Evolutionary conservation across 306 rosid genomes (phyloP), one percentile per base, ranked within the genome.

Genomic region (Medicago lupulina): DNA sequence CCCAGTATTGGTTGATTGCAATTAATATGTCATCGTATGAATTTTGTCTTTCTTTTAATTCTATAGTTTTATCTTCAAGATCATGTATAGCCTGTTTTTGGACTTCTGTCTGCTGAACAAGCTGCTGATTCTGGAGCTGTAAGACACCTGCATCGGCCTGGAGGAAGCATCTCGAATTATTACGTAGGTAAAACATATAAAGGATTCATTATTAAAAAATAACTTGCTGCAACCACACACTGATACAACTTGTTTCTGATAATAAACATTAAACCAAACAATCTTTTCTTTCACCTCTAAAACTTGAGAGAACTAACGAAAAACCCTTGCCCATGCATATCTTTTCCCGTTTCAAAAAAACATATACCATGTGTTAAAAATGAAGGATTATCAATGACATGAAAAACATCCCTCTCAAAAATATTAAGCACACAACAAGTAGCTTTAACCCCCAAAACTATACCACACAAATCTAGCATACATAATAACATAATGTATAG

Each of bases 61-160:
- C n/a, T n/a, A n/a, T n/a, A n/a, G n/a, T n/a, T n/a, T n/a, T n/a
- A n/a, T n/a, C n/a, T n/a, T n/a, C n/a, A n/a, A n/a, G n/a, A n/a
- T n/a, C 62, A 70, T 68, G 31, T 85, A 95, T 80, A 73, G 87
- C 91, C 9, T 86, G 85, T 82, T 90, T 95, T 67, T 95, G 93
- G 43, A 54, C 23, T 21, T 92, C 93, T 70, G 81, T 89, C 86
- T 87, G 91, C 75, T 87, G 96, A 85, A 84, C 92, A 67, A 95
- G 96, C 73, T 83, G 87, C 86, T 95, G 97, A 74, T 95, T 95
- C 79, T 95, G 93, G 75, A 79, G 80, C 61, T 95, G 96, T 49
- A 95, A 92, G 54, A 82, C 88, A 34, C 86, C 79, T n/a, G 95
- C 93, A 79, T 95, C 96, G 61, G 87, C 93, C 97, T 92, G 90